Percentiles rank a stretch among this genome's conserved stretches.
Evolutionary conservation across 208 protist genomes (phyloP).

Genomic region (Wallacemonas sp.): DNA sequence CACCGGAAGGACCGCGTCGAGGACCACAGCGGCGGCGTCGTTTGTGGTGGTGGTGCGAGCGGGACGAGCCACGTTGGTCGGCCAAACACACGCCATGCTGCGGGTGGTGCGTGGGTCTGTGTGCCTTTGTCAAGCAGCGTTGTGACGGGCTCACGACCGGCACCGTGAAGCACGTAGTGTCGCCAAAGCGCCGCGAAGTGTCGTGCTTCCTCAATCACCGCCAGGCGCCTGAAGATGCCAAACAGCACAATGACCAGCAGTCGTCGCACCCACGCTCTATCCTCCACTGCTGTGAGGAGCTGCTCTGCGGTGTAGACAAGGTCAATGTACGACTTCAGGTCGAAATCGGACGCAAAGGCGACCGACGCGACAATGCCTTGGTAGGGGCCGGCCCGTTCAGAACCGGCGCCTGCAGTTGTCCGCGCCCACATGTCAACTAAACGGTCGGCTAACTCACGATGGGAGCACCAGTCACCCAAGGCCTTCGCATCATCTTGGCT

Average conservation of each 20-base stretch:
- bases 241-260: conserved; percentile 33
- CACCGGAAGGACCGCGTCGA: neutral
- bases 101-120: neutral
- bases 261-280: conserved; percentile 24
- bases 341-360: conserved; percentile 26
- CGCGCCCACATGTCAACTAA: neutral
- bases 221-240: conserved; percentile 36
- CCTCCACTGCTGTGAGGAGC: conserved; percentile 19
- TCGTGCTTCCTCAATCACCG: conserved; percentile 36
- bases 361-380: conserved; percentile 27
- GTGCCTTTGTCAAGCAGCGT: neutral
- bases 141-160: neutral
- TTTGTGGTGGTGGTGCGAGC: neutral
- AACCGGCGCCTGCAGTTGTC: too few species aligned
- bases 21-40: neutral
- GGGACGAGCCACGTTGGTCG: conserved; percentile 39
- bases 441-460: neutral
- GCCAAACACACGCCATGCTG: conserved; percentile 33
- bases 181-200: conserved; percentile 10
- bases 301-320: conserved; percentile 21
- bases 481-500: neutral
- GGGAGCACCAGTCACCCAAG: neutral
- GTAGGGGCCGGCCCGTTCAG: neutral
- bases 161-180: conserved; percentile 13
- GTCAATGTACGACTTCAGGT: conserved; percentile 22